Conservation (phyloP, 2,329 filamentous ascomycete genomes). For the Fusarium decemcellulare region DNA sequence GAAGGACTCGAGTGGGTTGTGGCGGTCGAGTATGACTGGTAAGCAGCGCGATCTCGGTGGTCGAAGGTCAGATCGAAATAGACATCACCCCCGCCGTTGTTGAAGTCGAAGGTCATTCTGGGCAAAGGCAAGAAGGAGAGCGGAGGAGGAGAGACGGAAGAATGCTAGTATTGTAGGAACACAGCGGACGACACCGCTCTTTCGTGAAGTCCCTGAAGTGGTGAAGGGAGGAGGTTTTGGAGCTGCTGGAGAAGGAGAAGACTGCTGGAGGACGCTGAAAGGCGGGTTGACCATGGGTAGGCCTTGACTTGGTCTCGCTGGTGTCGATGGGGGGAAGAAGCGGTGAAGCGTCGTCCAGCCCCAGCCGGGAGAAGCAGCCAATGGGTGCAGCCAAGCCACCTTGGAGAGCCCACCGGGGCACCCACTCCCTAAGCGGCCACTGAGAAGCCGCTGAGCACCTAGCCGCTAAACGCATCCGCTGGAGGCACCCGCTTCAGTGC, state of each 20-base stretch:
- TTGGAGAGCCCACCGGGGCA: constrained; percentile 35
- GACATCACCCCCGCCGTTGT: constrained; percentile 69
- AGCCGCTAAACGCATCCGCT: constrained; percentile 41
- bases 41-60: constrained; percentile 68
- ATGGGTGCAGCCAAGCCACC: constrained; percentile 51
- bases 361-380: constrained; percentile 53
- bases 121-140: constrained; percentile 52
- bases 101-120: constrained; percentile 73
- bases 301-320: constrained; percentile 38
- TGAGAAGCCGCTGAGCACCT: constrained; percentile 21
- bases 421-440: constrained; percentile 44
- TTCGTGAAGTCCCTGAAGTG: constrained; percentile 53
- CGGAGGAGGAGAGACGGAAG: constrained; percentile 48
- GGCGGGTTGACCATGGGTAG: constrained; percentile 42
- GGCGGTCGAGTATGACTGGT: constrained; percentile 47
- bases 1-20: constrained; percentile 52
- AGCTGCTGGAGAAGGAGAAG: constrained; percentile 45
- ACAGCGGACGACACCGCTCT: constrained; percentile 61
- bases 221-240: constrained; percentile 49
- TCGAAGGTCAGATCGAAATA: constrained; percentile 74
- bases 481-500: constrained; percentile 40
- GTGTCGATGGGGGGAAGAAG: constrained; percentile 54
- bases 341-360: constrained; percentile 55
- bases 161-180: constrained; percentile 54
- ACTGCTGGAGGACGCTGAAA: constrained; percentile 46